phyloP scores from a whole-genome alignment of 164 flowering plant species.

The Cinnamomum chago region DNA sequence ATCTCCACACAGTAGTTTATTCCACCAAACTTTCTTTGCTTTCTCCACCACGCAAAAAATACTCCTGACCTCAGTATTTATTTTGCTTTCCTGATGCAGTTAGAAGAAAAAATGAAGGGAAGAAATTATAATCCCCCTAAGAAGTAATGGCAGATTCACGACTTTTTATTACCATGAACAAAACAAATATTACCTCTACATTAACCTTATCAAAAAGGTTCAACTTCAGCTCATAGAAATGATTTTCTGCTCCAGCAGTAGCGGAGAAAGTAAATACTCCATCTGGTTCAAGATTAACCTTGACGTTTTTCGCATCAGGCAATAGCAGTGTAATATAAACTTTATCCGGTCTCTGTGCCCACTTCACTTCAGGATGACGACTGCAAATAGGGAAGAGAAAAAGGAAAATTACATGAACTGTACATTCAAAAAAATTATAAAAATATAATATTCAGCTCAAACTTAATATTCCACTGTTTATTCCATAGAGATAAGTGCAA shows the following conservation, averaged over 20 bases:
- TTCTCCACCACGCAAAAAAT: constrained; percentile 73
- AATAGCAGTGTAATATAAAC: constrained; percentile 65
- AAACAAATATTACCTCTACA: constrained; percentile 55
- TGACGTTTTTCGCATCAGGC: constrained; percentile 72
- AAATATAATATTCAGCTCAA: too few species aligned
- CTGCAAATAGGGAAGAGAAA: constrained; percentile 27
- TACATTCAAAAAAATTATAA: too few species aligned
- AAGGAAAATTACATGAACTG: too few species aligned
- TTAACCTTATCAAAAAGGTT: constrained; percentile 76
- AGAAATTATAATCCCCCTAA: too few species aligned
- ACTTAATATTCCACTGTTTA: too few species aligned
- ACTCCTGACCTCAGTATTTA: constrained; percentile 62
- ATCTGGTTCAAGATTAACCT: constrained; percentile 77
- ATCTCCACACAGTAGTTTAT: constrained; percentile 58
- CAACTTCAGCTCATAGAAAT: constrained; percentile 61
- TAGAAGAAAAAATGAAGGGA: background rate
- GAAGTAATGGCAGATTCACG: background rate
- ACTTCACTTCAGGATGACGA: constrained; percentile 88
- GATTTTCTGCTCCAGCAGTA: constrained; percentile 54
- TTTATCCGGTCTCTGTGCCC: constrained; percentile 90
- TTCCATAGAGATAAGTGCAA: too few species aligned
- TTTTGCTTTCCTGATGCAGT: constrained; percentile 66
- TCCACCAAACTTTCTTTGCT: constrained; percentile 92
- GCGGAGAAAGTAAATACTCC: constrained; percentile 77
- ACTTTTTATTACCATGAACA: background rate